Conservation (phyloP, 1,284 basidiomycete genomes). For the Coniferiporia weirii region DNA sequence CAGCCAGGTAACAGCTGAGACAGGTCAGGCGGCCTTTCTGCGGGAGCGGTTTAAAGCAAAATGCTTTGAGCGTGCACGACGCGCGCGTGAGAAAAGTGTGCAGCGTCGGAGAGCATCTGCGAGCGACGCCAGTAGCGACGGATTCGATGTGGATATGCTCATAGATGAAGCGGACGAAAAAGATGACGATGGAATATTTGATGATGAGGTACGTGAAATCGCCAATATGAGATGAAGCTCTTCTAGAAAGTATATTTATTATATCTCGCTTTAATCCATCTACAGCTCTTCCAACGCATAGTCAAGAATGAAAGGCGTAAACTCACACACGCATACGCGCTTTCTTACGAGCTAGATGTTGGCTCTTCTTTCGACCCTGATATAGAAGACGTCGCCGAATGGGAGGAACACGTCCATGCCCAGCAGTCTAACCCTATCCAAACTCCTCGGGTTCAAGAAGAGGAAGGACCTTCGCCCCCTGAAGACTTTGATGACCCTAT, state of each 20-base stretch:
- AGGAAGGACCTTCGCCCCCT: constrained; percentile 3
- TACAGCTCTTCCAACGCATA: constrained; percentile 60
- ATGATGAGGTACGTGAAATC: constrained; percentile 49
- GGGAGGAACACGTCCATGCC: constrained; percentile 47
- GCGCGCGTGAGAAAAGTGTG: constrained; percentile 47
- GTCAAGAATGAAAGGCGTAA: constrained; percentile 47
- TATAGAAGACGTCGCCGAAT: constrained; percentile 51
- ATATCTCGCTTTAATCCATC: constrained; percentile 11
- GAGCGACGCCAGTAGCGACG: constrained; percentile 43
- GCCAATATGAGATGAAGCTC: constrained; percentile 2
- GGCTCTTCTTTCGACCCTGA: constrained; percentile 71
- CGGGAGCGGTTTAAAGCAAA: constrained; percentile 55
- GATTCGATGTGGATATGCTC: constrained; percentile 42
- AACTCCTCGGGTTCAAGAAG: neutral
- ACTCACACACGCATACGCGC: constrained; percentile 43
- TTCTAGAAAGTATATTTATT: neutral
- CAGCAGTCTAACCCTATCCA: neutral
- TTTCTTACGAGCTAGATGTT: constrained; percentile 62
- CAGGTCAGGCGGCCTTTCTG: constrained; percentile 43
- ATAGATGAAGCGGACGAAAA: constrained; percentile 40
- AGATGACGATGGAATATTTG: constrained; percentile 43
- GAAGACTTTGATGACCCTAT: constrained; percentile 7
- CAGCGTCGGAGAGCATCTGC: constrained; percentile 28
- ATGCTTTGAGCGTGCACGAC: constrained; percentile 53
- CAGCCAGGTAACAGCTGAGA: constrained; percentile 26